Base-by-base conservation (phyloP, 2,329 filamentous ascomycete species). In the Fusarium burgessii region DNA sequence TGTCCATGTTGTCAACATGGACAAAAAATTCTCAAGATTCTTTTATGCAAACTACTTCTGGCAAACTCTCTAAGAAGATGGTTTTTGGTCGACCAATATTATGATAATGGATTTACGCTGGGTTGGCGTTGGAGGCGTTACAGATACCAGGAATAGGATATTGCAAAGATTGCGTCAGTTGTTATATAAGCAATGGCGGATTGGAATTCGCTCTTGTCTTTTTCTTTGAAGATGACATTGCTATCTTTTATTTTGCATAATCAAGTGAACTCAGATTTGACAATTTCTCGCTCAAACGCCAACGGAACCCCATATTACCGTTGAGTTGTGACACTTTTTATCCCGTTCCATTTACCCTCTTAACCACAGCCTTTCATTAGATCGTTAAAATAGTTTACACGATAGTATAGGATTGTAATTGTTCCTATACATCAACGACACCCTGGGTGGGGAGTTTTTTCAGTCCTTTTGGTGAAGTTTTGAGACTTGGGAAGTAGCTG, bases 1-100 rank as follows among this genome's bases (percentile, higher is more conserved):
- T 79, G 94, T 98, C 55, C 93, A 97, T 79, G 93, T 98, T 52
- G 91, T 99, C 66, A 97, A 97, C 77, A 91, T 99, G 80, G 95
- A 98, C 76, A 91, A 92, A 76, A 97, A 96, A 83, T 95, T 97
- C 80, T 95, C 93, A 63, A 88, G 91, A 68, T 95, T 92, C 80
- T 98, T 97, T 78, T 97, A 98, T 77, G 93, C 95, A 25, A 97
- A 97, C 77, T 97, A 97, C 80, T 97, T 98, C 78, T 99, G 96
- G 96, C 88, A 94, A 77, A 95, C 91, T 33, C 85, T 98, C 80
- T 97, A 65, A 75, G 45, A n/a, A 32, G 27, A 15, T 6, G 12
- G n/a, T 15, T 20, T 9, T 38, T n/a, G n/a, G 15, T 25, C 27
- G 35, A 32, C 23, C 15, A 43, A 59, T 43, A 36, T 61, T 29